Percentiles rank a stretch among this genome's conserved stretches.
Evolutionary conservation across 164 flowering plant genomes (phyloP).

Genomic region (Chimonanthus praecox): DNA sequence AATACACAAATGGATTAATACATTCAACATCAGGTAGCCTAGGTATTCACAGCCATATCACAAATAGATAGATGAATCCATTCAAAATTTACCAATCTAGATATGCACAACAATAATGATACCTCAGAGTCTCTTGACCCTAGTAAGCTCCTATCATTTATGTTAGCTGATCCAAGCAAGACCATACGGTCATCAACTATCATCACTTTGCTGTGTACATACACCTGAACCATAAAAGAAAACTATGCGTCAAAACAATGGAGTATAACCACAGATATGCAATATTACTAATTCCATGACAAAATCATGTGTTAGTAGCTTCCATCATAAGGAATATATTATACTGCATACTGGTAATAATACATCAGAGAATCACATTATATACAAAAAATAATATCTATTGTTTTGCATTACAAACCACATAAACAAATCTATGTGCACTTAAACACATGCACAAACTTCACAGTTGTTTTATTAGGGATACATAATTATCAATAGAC

Average conservation of each 20-base stretch:
- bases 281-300: background rate
- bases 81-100: background rate
- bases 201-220: slow-evolving; percentile 97
- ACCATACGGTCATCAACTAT: slow-evolving; percentile 70
- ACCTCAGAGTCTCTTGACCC: slow-evolving; percentile 99
- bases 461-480: background rate
- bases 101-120: slow-evolving; percentile 9
- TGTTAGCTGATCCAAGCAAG: slow-evolving; percentile 91
- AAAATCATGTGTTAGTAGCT: too few species aligned
- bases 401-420: too few species aligned
- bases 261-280: background rate
- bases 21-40: background rate
- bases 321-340: too few species aligned
- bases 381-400: too few species aligned
- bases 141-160: slow-evolving; percentile 93
- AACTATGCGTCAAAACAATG: background rate
- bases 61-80: background rate
- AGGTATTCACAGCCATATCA: background rate
- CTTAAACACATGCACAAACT: too few species aligned
- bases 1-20: too few species aligned
- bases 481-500: background rate
- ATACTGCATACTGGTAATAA: too few species aligned
- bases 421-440: too few species aligned
- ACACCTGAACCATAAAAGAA: slow-evolving; percentile 43
- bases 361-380: too few species aligned